These are phyloP conservation scores for Syzygium oleosum DNA, from an alignment of 345 rosid species.

Conservation along the genomic window DNA sequence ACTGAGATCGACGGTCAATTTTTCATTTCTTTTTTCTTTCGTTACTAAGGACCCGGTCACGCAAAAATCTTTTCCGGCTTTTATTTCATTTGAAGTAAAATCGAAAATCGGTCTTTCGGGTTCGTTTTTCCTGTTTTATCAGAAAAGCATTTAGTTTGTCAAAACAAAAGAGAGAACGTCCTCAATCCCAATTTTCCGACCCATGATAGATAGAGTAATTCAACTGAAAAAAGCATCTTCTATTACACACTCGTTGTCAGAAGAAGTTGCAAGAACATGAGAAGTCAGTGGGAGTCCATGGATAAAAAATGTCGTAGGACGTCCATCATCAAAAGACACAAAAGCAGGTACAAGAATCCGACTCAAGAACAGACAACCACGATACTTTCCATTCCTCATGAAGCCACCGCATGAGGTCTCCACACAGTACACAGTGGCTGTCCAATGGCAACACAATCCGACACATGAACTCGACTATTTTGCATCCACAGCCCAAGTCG, in stretches of 20 bases:
- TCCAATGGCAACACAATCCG: neutral
- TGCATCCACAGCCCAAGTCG: neutral
- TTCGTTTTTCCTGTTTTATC: neutral
- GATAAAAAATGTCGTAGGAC: neutral
- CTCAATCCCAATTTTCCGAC: no score
- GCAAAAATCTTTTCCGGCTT: neutral
- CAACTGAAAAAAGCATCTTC: neutral
- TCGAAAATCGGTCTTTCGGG: rapidly evolving
- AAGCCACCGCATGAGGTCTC: neutral
- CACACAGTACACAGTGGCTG: neutral
- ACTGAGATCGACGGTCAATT: no score
- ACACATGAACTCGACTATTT: neutral
- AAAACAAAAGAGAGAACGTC: neutral
- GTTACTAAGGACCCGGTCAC: neutral
- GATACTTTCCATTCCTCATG: neutral
- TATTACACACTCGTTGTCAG: neutral
- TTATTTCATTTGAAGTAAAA: neutral
- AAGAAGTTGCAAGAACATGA: neutral
- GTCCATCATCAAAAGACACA: neutral
- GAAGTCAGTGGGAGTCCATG: neutral
- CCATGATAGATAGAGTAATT: neutral
- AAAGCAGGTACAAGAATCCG: neutral
- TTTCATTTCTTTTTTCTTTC: neutral
- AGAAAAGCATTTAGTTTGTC: neutral
- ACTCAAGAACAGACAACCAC: neutral